Base-by-base conservation (phyloP, 805 yeast genomes). In the Nakazawaea anatomiae region DNA sequence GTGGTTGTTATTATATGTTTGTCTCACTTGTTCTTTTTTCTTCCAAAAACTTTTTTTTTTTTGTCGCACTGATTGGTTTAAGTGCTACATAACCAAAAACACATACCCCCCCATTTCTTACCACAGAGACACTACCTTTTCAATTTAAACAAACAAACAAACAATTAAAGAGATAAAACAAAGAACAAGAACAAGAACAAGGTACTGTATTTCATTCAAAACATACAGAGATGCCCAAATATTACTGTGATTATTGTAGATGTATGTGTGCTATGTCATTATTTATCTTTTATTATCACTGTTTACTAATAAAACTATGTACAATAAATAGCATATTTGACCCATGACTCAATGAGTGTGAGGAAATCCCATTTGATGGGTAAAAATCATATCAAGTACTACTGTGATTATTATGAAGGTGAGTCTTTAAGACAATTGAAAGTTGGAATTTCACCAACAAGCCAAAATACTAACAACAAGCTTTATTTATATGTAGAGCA, bases 301-400 rank as follows among this genome's bases (percentile, higher is more conserved):
- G 6, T 27, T 30, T 39, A 42, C 41, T 34, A 40, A 39, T 44
- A 18, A 18, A 18, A 18, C 25, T 18, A 18, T 43, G 11, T 42
- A 25, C 9, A 29, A 43, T 43, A 18, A 28, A 14, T 52, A 68
- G 76, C 89, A 18, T 85, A 85, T 59, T 70, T 90, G 52, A 89
- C 96, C 1, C 96, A 89, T 63, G 96, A 89, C 66, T 85, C 94
- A n/a, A 72, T 81, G 58, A 85, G 94, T 68, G 96, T 89, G 50
- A 69, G 96, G 27, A 84, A 85, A 60, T 82, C 89, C 41, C 97
- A 89, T 66, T 65, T 87, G 41, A 70, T 76, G 39, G 97, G 97
- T 8, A 80, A 79, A 58, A 84, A 87, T 64, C 97, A 89, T 65
- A 71, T 87, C 42, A 75, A 78, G 54, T 73, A 77, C 49, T 87